These are phyloP conservation scores for Acanthamoeba lugdunensis DNA, from an alignment of 208 protist genomes.

Conservation along the genomic window DNA sequence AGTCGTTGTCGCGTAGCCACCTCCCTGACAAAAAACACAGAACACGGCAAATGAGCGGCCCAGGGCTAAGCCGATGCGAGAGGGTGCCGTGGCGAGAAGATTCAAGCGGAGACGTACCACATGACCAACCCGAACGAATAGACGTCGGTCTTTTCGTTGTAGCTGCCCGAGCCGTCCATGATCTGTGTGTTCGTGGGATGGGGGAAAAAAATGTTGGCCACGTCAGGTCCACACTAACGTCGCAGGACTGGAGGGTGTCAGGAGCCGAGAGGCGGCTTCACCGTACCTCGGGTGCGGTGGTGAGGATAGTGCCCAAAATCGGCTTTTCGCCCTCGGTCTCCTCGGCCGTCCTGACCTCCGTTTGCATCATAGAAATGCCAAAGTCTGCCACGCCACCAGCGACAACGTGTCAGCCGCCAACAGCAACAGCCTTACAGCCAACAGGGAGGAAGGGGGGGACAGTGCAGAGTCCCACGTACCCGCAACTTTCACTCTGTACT, in stretches of 20 bases:
- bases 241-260: background rate
- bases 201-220: no score
- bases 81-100: background rate
- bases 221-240: no score
- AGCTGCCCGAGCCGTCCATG: constrained; percentile 30
- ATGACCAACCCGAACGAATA: constrained; percentile 56
- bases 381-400: constrained; percentile 1
- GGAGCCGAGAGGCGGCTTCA: no score
- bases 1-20: constrained; percentile 47
- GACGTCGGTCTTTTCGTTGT: constrained; percentile 50
- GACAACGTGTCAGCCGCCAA: no score
- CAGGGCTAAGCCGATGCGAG: background rate
- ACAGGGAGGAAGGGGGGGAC: background rate
- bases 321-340: background rate
- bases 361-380: constrained; percentile 45
- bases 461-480: background rate
- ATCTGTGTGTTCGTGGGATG: background rate
- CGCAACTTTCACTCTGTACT: constrained; percentile 60
- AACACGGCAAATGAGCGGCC: no score
- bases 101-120: constrained; percentile 5
- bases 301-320: constrained; percentile 56
- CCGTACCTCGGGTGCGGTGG: constrained; percentile 62
- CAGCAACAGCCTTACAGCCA: background rate
- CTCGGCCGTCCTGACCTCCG: constrained; percentile 1
- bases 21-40: background rate